Evolutionary conservation across 2,329 filamentous ascomycete species (phyloP), one percentile per base, ranked within the genome.

Genomic region (Fusarium illudens): DNA sequence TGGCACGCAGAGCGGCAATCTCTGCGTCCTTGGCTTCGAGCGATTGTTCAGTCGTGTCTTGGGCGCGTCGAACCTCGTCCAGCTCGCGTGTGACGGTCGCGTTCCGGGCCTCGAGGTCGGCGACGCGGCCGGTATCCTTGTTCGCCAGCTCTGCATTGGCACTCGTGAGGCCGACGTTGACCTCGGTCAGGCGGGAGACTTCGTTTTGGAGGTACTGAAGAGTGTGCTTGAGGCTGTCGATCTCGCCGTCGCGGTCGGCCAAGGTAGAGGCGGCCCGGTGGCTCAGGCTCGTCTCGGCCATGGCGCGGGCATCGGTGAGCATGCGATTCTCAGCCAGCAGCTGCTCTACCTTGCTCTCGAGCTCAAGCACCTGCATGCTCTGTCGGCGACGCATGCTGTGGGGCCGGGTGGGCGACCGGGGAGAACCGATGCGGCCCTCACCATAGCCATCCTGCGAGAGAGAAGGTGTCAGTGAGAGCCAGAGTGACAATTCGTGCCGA

Each of bases 361-460:
- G 89, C 75, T 99, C 95, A 64, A 98, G 89, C 57, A 95, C 89
- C 82, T 98, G 95, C 90, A 98, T 95, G 85, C 95, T 98, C 81
- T 97, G 96, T 77, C 95, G 92, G 77, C 95, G 94, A 74, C 95
- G 94, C 87, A 99, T 92, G 84, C 94, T 97, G 76, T 94, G 93
- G 74, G 96, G 94, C 80, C 95, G 90, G 72, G 93, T 97, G 58
- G 96, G 96, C 75, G 96, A 98, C 75, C 92, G 90, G 76, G 95
- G 94, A 78, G 94, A 97, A 77, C 90, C 90, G 77, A 92, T 87
- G 76, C 87, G 92, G 80, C 92, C 93, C 82, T 97, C 93, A 82
- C 95, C 95, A 84, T 89, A 94, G 82, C 93, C 95, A 87, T 97
- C 94, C 94, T 97, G 83, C 57, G 29, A 36, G 60, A 39, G 48